These are phyloP conservation scores for Suillus weaverae DNA, from an alignment of 768 basidiomycete genomes.

Conservation along the genomic window DNA sequence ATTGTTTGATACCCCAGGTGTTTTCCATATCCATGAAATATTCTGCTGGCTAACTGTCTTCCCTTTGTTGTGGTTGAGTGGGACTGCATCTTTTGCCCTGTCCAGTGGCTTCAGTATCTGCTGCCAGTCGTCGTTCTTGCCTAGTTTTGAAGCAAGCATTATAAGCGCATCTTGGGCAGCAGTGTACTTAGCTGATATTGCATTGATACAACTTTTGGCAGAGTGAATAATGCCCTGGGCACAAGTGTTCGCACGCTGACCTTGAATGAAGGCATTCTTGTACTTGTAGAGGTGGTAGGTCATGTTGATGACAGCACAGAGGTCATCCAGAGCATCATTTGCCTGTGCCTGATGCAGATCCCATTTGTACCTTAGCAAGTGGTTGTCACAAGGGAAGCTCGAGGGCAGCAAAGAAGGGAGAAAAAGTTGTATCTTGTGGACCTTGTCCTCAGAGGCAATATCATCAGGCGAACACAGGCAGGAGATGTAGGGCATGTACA, in stretches of 20 bases:
- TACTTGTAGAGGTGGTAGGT: conserved; percentile 1
- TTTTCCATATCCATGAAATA: conserved; percentile 1
- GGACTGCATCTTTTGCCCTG: neutral
- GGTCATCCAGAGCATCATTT: neutral
- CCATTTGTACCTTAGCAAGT: too few species aligned
- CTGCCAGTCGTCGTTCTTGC: neutral
- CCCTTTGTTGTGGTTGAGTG: neutral
- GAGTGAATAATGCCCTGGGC: neutral
- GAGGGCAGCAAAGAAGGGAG: neutral
- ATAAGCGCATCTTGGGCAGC: neutral
- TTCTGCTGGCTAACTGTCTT: neutral
- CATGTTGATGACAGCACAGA: neutral
- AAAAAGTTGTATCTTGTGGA: neutral
- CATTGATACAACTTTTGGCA: neutral
- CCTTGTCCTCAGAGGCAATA: neutral
- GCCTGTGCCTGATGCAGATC: too few species aligned
- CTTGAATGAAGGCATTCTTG: neutral
- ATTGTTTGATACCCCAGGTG: neutral
- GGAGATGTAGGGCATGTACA: neutral
- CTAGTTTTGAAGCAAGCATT: neutral
- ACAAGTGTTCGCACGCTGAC: neutral
- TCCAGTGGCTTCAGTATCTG: neutral
- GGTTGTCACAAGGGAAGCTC: neutral
- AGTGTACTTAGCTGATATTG: neutral
- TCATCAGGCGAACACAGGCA: neutral